Evolutionary conservation across 2,329 filamentous ascomycete genomes (phyloP), one percentile per base, ranked within the genome.

Genomic region (Aureobasidium mangrovei): DNA sequence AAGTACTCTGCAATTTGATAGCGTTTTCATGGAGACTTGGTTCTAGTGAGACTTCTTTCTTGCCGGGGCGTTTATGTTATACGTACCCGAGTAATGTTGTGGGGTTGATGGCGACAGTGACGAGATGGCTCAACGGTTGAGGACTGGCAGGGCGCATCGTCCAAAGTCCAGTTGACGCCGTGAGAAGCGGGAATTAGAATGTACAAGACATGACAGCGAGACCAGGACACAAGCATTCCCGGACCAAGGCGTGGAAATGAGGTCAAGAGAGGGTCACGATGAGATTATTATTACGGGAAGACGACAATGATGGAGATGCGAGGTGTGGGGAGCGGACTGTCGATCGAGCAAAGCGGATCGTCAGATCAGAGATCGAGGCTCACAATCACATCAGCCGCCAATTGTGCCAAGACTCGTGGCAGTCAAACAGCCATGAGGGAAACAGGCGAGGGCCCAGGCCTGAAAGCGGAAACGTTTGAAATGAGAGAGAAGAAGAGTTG

Each of bases 321-420:
- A n/a, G 27, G 40, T 40, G 46, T 49, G 46, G 35, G 46, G 46
- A 49, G 27, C 8, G 33, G 12, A 36, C 27, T 40, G 46, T 29
- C 35, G 36, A 49, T 49, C 46, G 36, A 10, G 27, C 26, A 18
- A 18, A 18, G 18, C 18, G 18, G 18, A 18, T 18, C 18, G 36
- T 49, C 35, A 36, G 35, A 49, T 29, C 24, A 40, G 27, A 40
- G 46, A 49, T 49, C 46, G 46, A 49, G 46, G 28, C 46, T 49
- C 8, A 28, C 46, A 18, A 18, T 18, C 18, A 18, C 18, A 18
- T 18, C 18, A 18, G 18, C 18, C 18, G 18, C 18, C 18, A 18
- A 18, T 18, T 18, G 35, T 35, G 46, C 46, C 46, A 36, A 49
- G 27, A 27, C 29, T 51, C 36, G 29, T 51, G 38, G 46, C 36